A percentile compares a stretch with the other conserved stretches of the same genome.
Evolutionary conservation across 2,329 filamentous ascomycete species (phyloP).

Genomic region (Cordyceps fumosorosea): DNA sequence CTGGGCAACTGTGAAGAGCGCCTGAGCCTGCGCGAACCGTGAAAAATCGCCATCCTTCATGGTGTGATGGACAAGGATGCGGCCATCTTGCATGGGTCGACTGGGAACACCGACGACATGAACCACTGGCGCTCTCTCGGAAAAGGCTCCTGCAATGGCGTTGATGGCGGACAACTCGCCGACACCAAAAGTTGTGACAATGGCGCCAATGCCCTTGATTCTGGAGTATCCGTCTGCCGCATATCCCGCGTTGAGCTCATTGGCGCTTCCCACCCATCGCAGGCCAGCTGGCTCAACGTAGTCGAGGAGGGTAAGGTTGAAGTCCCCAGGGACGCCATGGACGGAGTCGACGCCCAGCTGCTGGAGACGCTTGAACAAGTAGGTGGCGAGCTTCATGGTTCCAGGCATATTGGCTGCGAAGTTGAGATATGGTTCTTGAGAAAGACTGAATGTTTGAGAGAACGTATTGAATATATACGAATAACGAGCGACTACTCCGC

Average conservation of each 20-base stretch:
- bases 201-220: slow-evolving; percentile 41
- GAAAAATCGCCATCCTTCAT: slow-evolving; percentile 49
- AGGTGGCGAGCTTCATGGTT: slow-evolving; percentile 45
- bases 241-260: slow-evolving; percentile 53
- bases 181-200: slow-evolving; percentile 56
- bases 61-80: slow-evolving; percentile 45
- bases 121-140: slow-evolving; percentile 48
- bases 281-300: slow-evolving; percentile 30
- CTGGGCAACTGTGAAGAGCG: slow-evolving; percentile 43
- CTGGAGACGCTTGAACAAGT: slow-evolving; percentile 52
- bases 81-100: slow-evolving; percentile 34
- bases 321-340: slow-evolving; percentile 42
- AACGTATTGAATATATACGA: neutral
- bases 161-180: slow-evolving; percentile 53
- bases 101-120: slow-evolving; percentile 51
- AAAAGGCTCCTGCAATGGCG: slow-evolving; percentile 51
- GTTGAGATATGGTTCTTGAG: neutral
- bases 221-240: slow-evolving; percentile 52
- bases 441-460: neutral
- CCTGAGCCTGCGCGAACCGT: slow-evolving; percentile 43
- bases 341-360: slow-evolving; percentile 53
- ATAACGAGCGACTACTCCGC: neutral
- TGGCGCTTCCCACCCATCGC: slow-evolving; percentile 45
- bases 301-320: slow-evolving; percentile 32
- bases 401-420: slow-evolving; percentile 15